Evolutionary conservation across 352 stramenopile species (phyloP), one percentile per base, ranked within the genome.

Genomic region (Globisporangium canariense): DNA sequence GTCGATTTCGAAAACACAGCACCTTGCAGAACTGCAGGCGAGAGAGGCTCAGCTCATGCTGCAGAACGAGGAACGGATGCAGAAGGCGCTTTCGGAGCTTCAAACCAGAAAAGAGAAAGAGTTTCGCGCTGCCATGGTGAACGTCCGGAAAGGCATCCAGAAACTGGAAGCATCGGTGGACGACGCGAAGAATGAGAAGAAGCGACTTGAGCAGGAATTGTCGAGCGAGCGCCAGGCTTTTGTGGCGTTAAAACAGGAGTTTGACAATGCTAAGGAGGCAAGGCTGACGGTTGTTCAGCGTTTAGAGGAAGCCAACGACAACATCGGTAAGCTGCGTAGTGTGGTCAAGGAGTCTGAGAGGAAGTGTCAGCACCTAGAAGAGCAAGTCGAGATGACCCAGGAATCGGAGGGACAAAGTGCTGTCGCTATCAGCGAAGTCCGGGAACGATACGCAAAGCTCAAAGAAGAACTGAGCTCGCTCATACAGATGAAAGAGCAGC

Each of bases 231-330:
- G 80, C 0, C 70, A 87, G 51, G 69, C 63, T 7, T 89, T 89
- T 46, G 80, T 86, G 13, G 61, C 67, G 34, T 43, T 91, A 7
- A 89, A 83, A 49, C 68, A 75, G 10, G 80, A 89, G 46, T 64
- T 75, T 45, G 78, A 89, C 36, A 77, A 86, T 4, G 58, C 60
- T 10, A 78, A 74, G 45, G 77, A 90, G 4, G 58, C 70, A 0
- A 90, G 86, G 45, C 68, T 67, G 3, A 70, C 58, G 13, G 51
- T 88, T 11, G 61, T 81, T 2, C 79, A 89, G 40, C 76, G 83
- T 10, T 62, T 91, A 3, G 79, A 88, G 71, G 83, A 91, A 65
- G 76, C 83, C 6, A 91, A 91, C 41, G 76, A 80, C 30, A 87
- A 90, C 54, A 65, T 91, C 25, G 83, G 83, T 3, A 77, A 74